These are phyloP conservation scores for Pleurotus djamor DNA, from an alignment of 768 basidiomycete species.

Conservation along the genomic window DNA sequence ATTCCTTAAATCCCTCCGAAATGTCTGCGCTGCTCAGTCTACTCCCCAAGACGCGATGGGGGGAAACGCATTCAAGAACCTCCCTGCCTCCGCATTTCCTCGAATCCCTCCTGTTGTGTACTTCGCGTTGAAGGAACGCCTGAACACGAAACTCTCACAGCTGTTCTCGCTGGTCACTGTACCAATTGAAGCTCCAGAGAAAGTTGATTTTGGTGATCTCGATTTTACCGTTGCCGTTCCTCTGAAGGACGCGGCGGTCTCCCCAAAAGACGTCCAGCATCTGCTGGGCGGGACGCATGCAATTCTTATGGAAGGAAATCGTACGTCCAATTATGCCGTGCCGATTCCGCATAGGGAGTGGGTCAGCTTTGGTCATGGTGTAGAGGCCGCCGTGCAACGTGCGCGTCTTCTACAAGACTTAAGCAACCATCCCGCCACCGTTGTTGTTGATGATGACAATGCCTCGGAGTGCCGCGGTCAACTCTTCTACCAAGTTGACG, in stretches of 20 bases:
- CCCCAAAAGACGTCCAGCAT: constrained; percentile 32
- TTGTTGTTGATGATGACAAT: neutral
- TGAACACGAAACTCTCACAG: constrained; percentile 35
- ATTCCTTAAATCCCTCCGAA: neutral
- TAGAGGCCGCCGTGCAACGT: constrained; percentile 23
- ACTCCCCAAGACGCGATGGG: constrained; percentile 45
- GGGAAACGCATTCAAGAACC: constrained; percentile 60
- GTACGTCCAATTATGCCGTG: constrained; percentile 66
- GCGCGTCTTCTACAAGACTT: constrained; percentile 16
- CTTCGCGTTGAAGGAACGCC: constrained; percentile 41
- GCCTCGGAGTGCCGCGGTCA: neutral
- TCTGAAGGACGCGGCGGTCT: constrained; percentile 18
- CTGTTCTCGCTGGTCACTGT: constrained; percentile 52
- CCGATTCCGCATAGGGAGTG: constrained; percentile 37
- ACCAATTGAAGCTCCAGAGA: constrained; percentile 65
- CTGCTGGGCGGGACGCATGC: constrained; percentile 47
- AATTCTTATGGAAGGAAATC: constrained; percentile 45
- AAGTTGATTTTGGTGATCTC: constrained; percentile 64
- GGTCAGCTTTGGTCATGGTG: constrained; percentile 22
- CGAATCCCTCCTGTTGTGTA: constrained; percentile 61
- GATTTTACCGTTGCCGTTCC: constrained; percentile 64
- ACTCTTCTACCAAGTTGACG: constrained; percentile 48
- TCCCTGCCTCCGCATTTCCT: constrained; percentile 49
- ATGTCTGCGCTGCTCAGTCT: too few species aligned
- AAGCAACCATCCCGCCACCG: neutral